These are phyloP conservation scores for Podaxis sp. DNA, from an alignment of 768 basidiomycete species.

Conservation along the genomic window DNA sequence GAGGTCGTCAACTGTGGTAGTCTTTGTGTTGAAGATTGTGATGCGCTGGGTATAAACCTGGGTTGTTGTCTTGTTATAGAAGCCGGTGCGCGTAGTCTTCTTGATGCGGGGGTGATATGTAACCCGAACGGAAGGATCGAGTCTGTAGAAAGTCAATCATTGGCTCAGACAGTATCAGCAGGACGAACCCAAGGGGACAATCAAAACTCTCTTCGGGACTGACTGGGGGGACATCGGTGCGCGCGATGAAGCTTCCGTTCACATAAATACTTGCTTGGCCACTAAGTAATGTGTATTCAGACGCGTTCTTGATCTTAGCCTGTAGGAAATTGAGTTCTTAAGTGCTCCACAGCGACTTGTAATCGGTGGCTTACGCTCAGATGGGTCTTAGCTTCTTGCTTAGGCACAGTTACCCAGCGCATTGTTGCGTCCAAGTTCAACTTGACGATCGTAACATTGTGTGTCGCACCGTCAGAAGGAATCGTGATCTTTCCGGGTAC, in stretches of 20 bases:
- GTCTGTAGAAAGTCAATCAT: constrained; percentile 21
- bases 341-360: neutral
- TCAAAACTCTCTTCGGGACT: constrained; percentile 45
- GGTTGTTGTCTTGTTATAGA: constrained; percentile 34
- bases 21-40: constrained; percentile 41
- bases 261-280: constrained; percentile 53
- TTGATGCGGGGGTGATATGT: constrained; percentile 39
- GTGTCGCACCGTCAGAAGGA: constrained; percentile 39
- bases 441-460: constrained; percentile 42
- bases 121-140: constrained; percentile 41
- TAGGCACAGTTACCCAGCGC: constrained; percentile 43
- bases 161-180: neutral
- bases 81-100: constrained; percentile 33
- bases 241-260: constrained; percentile 56
- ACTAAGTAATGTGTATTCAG: constrained; percentile 49
- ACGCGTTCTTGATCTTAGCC: constrained; percentile 53
- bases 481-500: constrained; percentile 43
- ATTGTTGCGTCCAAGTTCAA: constrained; percentile 36
- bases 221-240: constrained; percentile 40
- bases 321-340: constrained; percentile 19
- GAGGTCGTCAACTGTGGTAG: constrained; percentile 28
- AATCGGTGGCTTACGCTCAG: constrained; percentile 30
- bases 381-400: constrained; percentile 36
- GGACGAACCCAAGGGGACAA: constrained; percentile 43
- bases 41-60: constrained; percentile 37